Conservation (phyloP, 2,329 filamentous ascomycete genomes). For the Iodosphaeria phyllophila region DNA sequence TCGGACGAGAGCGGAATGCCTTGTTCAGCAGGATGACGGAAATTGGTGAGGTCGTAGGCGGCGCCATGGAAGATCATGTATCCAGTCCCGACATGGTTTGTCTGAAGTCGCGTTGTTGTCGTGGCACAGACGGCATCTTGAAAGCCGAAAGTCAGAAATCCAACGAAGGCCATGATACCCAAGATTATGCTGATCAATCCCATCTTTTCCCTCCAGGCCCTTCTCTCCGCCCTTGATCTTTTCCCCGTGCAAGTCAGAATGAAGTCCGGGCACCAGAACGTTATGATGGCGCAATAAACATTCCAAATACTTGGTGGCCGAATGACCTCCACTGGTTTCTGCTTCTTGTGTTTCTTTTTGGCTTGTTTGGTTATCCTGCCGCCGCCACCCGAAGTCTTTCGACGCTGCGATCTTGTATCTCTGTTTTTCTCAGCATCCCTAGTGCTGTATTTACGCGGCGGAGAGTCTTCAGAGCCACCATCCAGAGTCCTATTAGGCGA, state of each 20-base stretch:
- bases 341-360: slow-evolving; percentile 32
- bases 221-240: slow-evolving; percentile 66
- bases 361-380: no score
- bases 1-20: slow-evolving; percentile 45
- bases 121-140: slow-evolving; percentile 68
- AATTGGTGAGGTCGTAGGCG: slow-evolving; percentile 67
- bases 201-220: slow-evolving; percentile 97
- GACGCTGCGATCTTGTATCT: slow-evolving; percentile 17
- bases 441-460: slow-evolving; percentile 15
- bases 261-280: slow-evolving; percentile 85
- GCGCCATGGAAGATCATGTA: slow-evolving; percentile 95
- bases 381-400: slow-evolving; percentile 26
- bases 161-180: slow-evolving; percentile 71
- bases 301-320: slow-evolving; percentile 82
- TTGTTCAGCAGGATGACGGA: slow-evolving; percentile 59
- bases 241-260: slow-evolving; percentile 73
- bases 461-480: slow-evolving; percentile 24
- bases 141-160: slow-evolving; percentile 94
- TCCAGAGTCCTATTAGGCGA: slow-evolving; percentile 28
- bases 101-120: slow-evolving; percentile 52
- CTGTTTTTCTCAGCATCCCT: slow-evolving; percentile 19
- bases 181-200: slow-evolving; percentile 88
- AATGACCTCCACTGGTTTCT: slow-evolving; percentile 40
- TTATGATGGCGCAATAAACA: slow-evolving; percentile 82
- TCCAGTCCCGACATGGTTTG: slow-evolving; percentile 63